Evolutionary conservation across 2,329 filamentous ascomycete species (phyloP).

Genomic region (Botrytis fabae): DNA sequence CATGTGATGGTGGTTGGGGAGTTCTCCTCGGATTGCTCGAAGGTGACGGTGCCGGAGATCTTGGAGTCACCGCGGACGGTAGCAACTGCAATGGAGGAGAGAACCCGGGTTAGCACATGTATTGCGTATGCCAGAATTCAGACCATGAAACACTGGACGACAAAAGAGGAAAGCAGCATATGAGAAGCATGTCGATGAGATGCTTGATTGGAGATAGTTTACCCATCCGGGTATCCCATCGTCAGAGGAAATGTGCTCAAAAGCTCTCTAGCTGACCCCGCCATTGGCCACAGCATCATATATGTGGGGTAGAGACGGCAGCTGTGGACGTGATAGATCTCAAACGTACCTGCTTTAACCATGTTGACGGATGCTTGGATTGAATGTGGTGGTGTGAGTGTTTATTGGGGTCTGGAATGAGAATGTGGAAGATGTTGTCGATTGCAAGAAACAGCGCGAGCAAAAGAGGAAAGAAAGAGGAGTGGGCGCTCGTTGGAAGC

Average conservation of each 20-base stretch:
- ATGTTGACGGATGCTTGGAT: constrained; percentile 67
- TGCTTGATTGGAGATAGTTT: constrained; percentile 39
- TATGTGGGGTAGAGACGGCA: constrained; percentile 22
- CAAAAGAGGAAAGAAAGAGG: constrained; percentile 19
- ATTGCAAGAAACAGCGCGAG: constrained; percentile 2
- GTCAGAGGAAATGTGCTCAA: constrained; percentile 58
- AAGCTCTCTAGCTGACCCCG: constrained; percentile 49
- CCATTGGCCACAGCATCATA: constrained; percentile 30
- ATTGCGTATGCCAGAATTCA: neutral
- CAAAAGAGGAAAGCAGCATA: neutral
- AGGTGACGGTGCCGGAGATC: constrained; percentile 88
- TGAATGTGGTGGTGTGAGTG: constrained; percentile 26
- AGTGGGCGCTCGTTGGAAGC: constrained; percentile 5
- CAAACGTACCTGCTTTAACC: constrained; percentile 90
- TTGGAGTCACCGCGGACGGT: constrained; percentile 98
- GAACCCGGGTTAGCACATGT: constrained; percentile 19
- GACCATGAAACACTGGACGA: neutral
- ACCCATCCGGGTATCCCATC: constrained; percentile 49
- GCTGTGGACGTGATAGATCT: constrained; percentile 23
- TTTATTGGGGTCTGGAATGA: neutral
- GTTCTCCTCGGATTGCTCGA: constrained; percentile 86
- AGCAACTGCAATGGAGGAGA: constrained; percentile 63
- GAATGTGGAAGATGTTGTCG: constrained; percentile 14
- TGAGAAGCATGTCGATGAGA: constrained; percentile 27
- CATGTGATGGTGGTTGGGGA: constrained; percentile 83